A percentile compares a stretch with the other conserved stretches of the same genome.
These are phyloP conservation scores for Astraeus odoratus DNA, from an alignment of 768 basidiomycete species.

Conservation along the genomic window DNA sequence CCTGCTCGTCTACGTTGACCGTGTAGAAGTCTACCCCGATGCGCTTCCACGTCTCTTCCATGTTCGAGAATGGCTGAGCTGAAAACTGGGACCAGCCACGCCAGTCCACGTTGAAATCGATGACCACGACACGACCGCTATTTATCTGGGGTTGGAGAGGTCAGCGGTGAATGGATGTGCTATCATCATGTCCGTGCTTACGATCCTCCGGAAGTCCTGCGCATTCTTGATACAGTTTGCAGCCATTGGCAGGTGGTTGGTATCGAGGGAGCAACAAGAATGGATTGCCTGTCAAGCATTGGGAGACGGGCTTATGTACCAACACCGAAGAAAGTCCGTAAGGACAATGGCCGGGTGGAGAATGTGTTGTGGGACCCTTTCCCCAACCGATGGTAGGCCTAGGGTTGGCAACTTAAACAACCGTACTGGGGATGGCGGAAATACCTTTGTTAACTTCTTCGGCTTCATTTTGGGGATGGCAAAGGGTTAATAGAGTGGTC, in stretches of 20 bases:
- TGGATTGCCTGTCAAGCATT: no score
- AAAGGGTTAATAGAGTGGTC: no score
- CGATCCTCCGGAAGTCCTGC: slow-evolving; percentile 15
- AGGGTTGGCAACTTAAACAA: no score
- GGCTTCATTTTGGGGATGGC: no score
- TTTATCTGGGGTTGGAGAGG: slow-evolving; percentile 16
- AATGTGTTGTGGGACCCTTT: no score
- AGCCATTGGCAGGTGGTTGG: slow-evolving; percentile 9
- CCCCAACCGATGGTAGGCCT: no score
- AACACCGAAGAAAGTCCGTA: no score
- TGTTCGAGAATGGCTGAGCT: slow-evolving; percentile 10
- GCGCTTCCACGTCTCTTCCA: slow-evolving; percentile 19
- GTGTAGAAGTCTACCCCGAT: slow-evolving; percentile 55
- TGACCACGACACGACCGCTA: slow-evolving; percentile 17
- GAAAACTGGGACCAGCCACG: slow-evolving; percentile 6
- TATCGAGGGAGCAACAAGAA: neutral
- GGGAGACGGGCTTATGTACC: no score
- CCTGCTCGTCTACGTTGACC: slow-evolving; percentile 61
- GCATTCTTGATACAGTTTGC: slow-evolving; percentile 12
- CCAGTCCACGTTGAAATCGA: slow-evolving; percentile 17
- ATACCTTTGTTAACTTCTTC: no score
- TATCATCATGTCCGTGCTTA: neutral
- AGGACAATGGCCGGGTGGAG: no score
- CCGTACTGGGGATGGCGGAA: no score
- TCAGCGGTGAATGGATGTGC: neutral